phyloP scores from a whole-genome alignment of 2,329 filamentous ascomycete species.

The Mycosphaerella sp. region DNA sequence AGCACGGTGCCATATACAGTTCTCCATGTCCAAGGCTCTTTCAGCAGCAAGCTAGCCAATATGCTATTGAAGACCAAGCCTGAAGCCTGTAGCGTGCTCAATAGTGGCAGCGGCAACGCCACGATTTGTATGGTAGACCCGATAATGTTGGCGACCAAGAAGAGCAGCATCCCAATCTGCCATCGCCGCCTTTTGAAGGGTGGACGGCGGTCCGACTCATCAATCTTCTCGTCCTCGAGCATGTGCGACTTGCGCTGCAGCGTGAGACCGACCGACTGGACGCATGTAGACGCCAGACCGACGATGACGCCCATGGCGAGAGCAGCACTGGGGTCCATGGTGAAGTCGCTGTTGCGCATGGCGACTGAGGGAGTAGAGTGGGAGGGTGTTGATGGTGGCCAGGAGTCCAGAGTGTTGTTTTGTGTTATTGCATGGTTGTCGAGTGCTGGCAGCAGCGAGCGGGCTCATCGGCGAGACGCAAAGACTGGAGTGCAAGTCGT shows the following conservation, averaged over 20 bases:
- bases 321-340: constrained; percentile 19
- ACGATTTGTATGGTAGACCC: constrained; percentile 98
- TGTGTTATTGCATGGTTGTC: constrained; percentile 8
- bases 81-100: constrained; percentile 91
- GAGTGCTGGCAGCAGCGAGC: too few species aligned
- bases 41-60: constrained; percentile 86
- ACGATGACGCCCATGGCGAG: constrained; percentile 73
- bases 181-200: constrained; percentile 86
- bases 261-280: constrained; percentile 91
- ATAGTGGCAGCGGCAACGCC: constrained; percentile 83
- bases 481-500: too few species aligned
- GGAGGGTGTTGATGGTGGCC: background rate
- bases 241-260: constrained; percentile 97
- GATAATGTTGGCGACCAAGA: constrained; percentile 86
- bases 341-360: constrained; percentile 14
- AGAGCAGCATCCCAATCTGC: constrained; percentile 96
- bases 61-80: constrained; percentile 98
- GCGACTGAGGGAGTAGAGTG: background rate
- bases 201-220: constrained; percentile 70
- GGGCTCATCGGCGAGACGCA: too few species aligned
- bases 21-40: constrained; percentile 89
- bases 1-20: constrained; percentile 86
- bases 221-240: constrained; percentile 87
- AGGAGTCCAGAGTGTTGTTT: background rate
- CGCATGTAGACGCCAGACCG: constrained; percentile 84